Conservation (phyloP, 306 rosid genomes). For the Sicyos baderoa region DNA sequence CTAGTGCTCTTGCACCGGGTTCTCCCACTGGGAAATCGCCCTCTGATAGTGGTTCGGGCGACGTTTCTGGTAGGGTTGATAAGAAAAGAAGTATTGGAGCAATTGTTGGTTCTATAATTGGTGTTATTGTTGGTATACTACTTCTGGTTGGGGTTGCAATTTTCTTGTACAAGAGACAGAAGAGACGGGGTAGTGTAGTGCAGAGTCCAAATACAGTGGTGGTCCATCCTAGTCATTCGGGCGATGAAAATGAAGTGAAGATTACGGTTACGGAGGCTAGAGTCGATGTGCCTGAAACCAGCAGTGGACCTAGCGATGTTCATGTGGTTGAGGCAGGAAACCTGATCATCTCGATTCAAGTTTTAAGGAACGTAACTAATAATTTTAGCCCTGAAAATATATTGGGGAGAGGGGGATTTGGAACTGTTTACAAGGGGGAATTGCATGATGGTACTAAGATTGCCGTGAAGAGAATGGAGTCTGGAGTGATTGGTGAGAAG, state of each 20-base stretch:
- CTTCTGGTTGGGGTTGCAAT: conserved; percentile 26
- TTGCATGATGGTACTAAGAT: conserved; percentile 81
- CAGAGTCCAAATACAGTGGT: conserved; percentile 23
- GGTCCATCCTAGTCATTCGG: conserved; percentile 40
- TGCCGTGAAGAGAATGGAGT: conserved; percentile 91
- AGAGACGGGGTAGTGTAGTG: conserved; percentile 20
- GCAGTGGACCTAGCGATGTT: conserved; percentile 33
- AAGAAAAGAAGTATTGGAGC: conserved; percentile 17
- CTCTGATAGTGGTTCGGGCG: conserved; percentile 16
- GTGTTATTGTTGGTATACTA: conserved; percentile 22
- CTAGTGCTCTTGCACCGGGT: not conserved
- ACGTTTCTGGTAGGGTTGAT: not conserved
- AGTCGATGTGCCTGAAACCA: conserved; percentile 14
- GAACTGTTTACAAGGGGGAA: conserved; percentile 74
- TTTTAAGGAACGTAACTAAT: conserved; percentile 56
- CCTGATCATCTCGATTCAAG: conserved; percentile 62
- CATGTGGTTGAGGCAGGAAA: conserved; percentile 50
- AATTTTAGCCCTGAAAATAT: conserved; percentile 51
- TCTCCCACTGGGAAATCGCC: not conserved
- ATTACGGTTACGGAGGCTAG: conserved; percentile 24
- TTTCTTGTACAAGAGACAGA: conserved; percentile 24
- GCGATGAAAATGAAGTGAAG: conserved; percentile 35
- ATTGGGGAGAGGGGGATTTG: conserved; percentile 81
- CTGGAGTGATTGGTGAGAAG: conserved; percentile 51
- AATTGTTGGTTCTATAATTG: conserved; percentile 35